Evolutionary conservation across 768 basidiomycete genomes (phyloP), one percentile per base, ranked within the genome.

Genomic region (Rhizopogon roseolus): DNA sequence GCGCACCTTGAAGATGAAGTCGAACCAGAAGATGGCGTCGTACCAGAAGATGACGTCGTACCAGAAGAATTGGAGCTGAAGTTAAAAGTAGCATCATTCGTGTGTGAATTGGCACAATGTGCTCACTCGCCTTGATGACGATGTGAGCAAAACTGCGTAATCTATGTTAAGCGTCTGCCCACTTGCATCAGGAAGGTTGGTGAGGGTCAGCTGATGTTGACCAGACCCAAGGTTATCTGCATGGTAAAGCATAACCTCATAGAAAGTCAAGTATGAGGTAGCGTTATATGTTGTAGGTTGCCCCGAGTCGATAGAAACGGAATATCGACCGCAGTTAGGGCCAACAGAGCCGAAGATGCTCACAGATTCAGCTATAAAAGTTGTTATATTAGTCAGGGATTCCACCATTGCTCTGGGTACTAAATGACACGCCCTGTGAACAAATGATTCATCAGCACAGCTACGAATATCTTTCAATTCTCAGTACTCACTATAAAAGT

Each of bases 281-380:
- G 41, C 60, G 44, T 39, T 55, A 38, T 50, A 44, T 44, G 25
- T 8, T 27, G 3, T 22, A 8, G 17, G 6, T 16, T 57, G 27
- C 4, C 60, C 69, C 17, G 66, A 65, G 42, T 76, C 73, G 42
- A 77, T 28, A 53, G 71, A 64, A 19, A 72, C 70, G 0, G 62
- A 58, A 53, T 74, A 77, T 4, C 64, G 62, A 19, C 71, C 64
- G 32, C 66, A 67, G 4, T 57, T 52, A 17, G 73, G 71, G 17
- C 73, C 68, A 1, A 74, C 67, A 9, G 78, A 67, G 16, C 79
- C 76, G 49, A 73, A 79, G 7, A 80, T 46, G 0, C 72, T 73
- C n/a, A 81, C 69, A 11, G 71, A 75, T 54, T 74, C 73, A 41
- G 77, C 79, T 74, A 36, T 8, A 37, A 3, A 25, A 36, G 39